Base-by-base conservation (phyloP, 768 basidiomycete species). In the Cubamyces sp. region DNA sequence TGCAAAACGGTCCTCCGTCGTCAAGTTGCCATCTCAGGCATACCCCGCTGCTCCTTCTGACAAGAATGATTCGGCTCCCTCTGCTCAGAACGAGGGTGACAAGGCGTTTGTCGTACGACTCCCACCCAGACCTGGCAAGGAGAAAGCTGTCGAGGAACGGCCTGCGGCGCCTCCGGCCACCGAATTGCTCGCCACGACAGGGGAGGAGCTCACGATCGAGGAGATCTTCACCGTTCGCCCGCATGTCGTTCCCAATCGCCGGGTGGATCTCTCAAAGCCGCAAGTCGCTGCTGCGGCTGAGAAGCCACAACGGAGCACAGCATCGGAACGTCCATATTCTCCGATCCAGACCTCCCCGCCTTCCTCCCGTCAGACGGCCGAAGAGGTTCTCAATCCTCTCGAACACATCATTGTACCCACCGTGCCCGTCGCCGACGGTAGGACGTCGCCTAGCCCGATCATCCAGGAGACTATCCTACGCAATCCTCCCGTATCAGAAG, bases 211-310 rank as follows among this genome's bases (percentile, higher is more conserved):
- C 18, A 74, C 78, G 15, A 70, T 81, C 51, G 84, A 87, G 64
- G 85, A 86, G 39, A 78, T 83, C 28, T 86, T 86, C 68, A 83
- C 79, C 34, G 83, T 86, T n/a, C 74, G 81, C 57, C 83, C 84
- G 2, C 78, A 79, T 39, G 75, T 82, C 54, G 80, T 78, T 28
- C 72, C 76, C 15, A 74, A 75, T 52, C 74, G 76, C 39, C 72
- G 68, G 25, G 39, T 68, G 16, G 62, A 62, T 26, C 25, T 68
- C 74, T 37, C 73, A 71, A 23, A 59, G 72, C 11, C 72, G 71
- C 37, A 69, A 63, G 39, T 64, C 3, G 21, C 52, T 42, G 46
- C 41, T 42, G 46, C 41, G 57, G 62, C 4, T 42, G 69, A 51
- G 61, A 60, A n/a, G 26, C 6, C 60, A 21, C 47, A 61, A 30